Conservation (phyloP, 2,329 filamentous ascomycete species). For the Zymoseptoria passerinii region DNA sequence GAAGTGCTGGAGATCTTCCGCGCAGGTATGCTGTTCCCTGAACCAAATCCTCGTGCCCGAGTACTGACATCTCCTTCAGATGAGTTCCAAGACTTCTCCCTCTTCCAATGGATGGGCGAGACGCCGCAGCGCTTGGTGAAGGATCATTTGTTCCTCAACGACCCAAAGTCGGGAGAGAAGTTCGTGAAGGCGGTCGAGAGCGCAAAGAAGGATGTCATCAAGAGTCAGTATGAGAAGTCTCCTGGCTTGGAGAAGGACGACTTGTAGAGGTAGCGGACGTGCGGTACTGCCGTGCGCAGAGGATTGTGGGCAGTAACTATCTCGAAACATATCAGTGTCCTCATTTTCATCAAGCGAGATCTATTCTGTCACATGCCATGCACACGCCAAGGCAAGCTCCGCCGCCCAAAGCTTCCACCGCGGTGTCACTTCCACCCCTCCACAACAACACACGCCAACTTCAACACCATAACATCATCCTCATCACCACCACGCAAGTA, state of each 20-base stretch:
- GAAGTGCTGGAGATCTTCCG: conserved; percentile 68
- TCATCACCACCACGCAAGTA: neutral
- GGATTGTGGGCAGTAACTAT: neutral
- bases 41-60: conserved; percentile 47
- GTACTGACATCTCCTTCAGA: conserved; percentile 40
- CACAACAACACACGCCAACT: neutral
- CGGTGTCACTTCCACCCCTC: neutral
- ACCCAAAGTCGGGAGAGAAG: conserved; percentile 51
- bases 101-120: conserved; percentile 51
- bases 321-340: neutral
- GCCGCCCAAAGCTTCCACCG: neutral
- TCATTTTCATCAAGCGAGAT: neutral
- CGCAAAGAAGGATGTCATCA: conserved; percentile 48
- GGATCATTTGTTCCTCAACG: conserved; percentile 46
- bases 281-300: neutral
- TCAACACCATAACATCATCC: neutral
- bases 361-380: neutral
- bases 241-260: neutral
- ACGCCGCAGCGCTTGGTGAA: conserved; percentile 35
- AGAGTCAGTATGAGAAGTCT: conserved; percentile 6
- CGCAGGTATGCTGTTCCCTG: conserved; percentile 35
- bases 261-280: neutral
- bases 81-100: conserved; percentile 54
- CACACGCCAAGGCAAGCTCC: neutral
- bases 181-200: conserved; percentile 56